Percentiles rank a stretch among this genome's conserved stretches.
phyloP scores from a whole-genome alignment of 768 basidiomycete genomes.

The Tylopilus felleus region DNA sequence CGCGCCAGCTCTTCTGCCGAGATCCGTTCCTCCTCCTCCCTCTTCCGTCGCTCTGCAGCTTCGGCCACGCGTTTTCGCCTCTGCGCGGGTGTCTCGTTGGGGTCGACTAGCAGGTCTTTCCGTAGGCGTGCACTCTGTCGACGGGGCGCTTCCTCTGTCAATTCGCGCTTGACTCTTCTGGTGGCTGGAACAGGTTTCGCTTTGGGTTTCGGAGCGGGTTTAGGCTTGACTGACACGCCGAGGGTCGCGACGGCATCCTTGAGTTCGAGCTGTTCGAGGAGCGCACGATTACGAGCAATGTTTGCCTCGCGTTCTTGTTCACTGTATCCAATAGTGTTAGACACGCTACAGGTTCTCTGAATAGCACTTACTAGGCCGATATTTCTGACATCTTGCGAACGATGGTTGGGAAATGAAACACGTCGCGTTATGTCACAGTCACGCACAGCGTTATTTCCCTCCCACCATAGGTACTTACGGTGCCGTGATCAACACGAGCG shows the following conservation, averaged over 20 bases:
- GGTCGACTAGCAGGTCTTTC: constrained; percentile 41
- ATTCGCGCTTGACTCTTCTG: constrained; percentile 54
- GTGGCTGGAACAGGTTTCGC: constrained; percentile 62
- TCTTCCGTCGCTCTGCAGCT: constrained; percentile 53
- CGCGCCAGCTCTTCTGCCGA: constrained; percentile 61
- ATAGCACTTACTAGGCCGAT: constrained; percentile 49
- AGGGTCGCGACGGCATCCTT: constrained; percentile 52
- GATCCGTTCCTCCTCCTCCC: constrained; percentile 60
- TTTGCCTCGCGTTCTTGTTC: constrained; percentile 78
- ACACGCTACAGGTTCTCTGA: not conserved
- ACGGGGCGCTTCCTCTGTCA: constrained; percentile 45
- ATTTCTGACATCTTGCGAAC: constrained; percentile 38
- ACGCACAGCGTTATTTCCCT: too few relatives aligned
- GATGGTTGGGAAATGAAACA: constrained; percentile 8
- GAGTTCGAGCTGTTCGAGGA: constrained; percentile 69
- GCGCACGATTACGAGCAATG: constrained; percentile 74
- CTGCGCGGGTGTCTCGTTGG: constrained; percentile 62
- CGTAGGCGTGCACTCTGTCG: constrained; percentile 66
- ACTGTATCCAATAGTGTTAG: constrained; percentile 24
- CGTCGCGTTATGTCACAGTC: constrained; percentile 34
- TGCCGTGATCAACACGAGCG: too few relatives aligned
- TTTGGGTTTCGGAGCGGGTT: constrained; percentile 36
- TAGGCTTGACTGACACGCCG: constrained; percentile 40
- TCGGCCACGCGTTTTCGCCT: constrained; percentile 64
- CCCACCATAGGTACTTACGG: too few relatives aligned